These are phyloP conservation scores for Kentomonas sorsogonicus DNA, from an alignment of 208 protist species.

Conservation along the genomic window DNA sequence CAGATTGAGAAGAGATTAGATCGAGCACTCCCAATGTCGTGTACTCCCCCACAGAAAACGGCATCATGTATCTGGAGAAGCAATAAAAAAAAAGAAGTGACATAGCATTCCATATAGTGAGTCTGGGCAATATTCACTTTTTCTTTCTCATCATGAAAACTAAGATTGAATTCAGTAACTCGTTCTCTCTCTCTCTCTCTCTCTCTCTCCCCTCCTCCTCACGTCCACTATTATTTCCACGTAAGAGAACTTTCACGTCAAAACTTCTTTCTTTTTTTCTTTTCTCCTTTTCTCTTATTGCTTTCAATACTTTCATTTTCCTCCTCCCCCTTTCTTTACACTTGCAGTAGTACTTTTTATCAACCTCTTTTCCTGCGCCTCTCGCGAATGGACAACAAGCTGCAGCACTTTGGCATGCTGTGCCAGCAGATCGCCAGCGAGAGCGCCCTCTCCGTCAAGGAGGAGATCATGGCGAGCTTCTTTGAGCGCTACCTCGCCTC, in stretches of 20 bases:
- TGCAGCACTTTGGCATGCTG: slow-evolving; percentile 43
- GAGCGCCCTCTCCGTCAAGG: slow-evolving; percentile 53
- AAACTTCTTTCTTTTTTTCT: slow-evolving; percentile 11
- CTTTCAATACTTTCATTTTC: too few species aligned
- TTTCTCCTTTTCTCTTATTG: background rate
- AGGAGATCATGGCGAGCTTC: slow-evolving; percentile 52
- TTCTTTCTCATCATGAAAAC: background rate
- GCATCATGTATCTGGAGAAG: too few species aligned
- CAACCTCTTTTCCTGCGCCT: background rate
- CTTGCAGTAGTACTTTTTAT: background rate
- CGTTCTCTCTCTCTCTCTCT: slow-evolving; percentile 5
- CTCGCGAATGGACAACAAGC: background rate
- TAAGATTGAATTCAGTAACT: background rate
- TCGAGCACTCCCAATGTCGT: too few species aligned
- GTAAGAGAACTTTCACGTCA: too few species aligned
- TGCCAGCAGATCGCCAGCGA: slow-evolving; percentile 49
- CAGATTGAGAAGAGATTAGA: too few species aligned
- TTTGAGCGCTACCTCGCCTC: slow-evolving; percentile 28
- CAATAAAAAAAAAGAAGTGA: background rate
- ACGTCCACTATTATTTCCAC: background rate
- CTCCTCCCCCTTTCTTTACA: too few species aligned
- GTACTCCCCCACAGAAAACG: too few species aligned
- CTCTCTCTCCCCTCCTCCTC: slow-evolving; percentile 11
- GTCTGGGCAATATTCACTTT: background rate
- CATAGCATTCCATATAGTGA: background rate